Conservation (phyloP, 768 basidiomycete species). For the Cystoderma amianthinum region DNA sequence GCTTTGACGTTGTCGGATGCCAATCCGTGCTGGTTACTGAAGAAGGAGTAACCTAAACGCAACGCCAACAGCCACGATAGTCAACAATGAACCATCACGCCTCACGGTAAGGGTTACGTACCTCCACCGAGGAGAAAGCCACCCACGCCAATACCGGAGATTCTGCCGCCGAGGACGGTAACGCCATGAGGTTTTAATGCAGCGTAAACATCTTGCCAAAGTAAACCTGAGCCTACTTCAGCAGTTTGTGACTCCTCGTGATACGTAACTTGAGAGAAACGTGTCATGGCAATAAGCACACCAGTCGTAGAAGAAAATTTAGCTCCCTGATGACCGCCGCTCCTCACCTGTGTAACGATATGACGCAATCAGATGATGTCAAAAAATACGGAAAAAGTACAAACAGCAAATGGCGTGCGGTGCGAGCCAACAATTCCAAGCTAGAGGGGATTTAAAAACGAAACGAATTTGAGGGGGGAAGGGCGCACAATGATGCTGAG, state of each 20-base stretch:
- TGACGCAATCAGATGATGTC: no score
- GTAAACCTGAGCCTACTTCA: constrained; percentile 35
- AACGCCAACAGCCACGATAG: constrained; percentile 13
- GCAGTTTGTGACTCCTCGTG: constrained; percentile 30
- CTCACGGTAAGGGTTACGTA: constrained; percentile 28
- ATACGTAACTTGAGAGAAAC: constrained; percentile 39
- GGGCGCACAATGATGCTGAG: constrained; percentile 39
- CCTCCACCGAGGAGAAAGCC: constrained; percentile 57
- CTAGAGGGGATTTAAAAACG: constrained; percentile 17
- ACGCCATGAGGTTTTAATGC: constrained; percentile 41
- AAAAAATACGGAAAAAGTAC: no score
- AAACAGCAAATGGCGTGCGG: constrained; percentile 47
- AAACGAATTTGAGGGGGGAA: not conserved
- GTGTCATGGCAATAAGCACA: constrained; percentile 49
- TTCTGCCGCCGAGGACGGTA: constrained; percentile 53
- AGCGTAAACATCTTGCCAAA: constrained; percentile 61
- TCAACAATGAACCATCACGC: no score
- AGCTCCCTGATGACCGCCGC: no score
- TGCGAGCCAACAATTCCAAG: constrained; percentile 37
- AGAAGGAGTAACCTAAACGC: constrained; percentile 56
- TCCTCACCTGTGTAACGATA: no score
- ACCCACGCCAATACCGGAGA: constrained; percentile 51
- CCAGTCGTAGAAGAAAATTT: constrained; percentile 56
- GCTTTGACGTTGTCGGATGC: constrained; percentile 49
- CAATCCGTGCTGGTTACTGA: constrained; percentile 54